Evolutionary conservation across 164 flowering plant genomes (phyloP).

Genomic region (Paratinospora sagittata): DNA sequence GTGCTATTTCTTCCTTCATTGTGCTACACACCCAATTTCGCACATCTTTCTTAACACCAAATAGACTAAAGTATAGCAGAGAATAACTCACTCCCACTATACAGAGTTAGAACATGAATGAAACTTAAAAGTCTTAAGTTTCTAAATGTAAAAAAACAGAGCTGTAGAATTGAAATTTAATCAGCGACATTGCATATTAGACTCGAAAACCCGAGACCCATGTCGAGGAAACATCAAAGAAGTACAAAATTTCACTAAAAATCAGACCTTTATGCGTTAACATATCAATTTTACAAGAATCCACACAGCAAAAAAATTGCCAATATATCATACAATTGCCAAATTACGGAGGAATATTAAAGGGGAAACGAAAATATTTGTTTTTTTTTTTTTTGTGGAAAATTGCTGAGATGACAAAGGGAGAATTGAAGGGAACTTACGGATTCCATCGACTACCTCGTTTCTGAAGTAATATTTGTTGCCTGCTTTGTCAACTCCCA

Average conservation of each 20-base stretch:
- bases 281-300: not conserved
- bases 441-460: slow-evolving; percentile 67
- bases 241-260: not conserved
- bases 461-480: slow-evolving; percentile 67
- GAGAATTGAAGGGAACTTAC: slow-evolving; percentile 41
- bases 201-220: not conserved
- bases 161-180: no score
- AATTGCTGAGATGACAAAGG: not conserved
- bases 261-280: not conserved
- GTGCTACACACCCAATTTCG: no score
- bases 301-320: not conserved
- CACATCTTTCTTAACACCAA: no score
- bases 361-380: no score
- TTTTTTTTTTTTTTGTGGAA: no score
- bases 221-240: not conserved
- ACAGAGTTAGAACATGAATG: not conserved
- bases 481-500: slow-evolving; percentile 73
- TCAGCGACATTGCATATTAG: not conserved
- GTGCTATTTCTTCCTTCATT: no score
- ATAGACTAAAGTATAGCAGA: no score
- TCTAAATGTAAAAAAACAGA: not conserved
- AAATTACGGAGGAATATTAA: not conserved
- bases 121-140: not conserved
- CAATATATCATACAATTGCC: not conserved
- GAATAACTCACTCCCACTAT: not conserved